Evolutionary conservation across 2,329 filamentous ascomycete species (phyloP), one percentile per base, ranked within the genome.

Genomic region (Aureobasidium melanogenum): DNA sequence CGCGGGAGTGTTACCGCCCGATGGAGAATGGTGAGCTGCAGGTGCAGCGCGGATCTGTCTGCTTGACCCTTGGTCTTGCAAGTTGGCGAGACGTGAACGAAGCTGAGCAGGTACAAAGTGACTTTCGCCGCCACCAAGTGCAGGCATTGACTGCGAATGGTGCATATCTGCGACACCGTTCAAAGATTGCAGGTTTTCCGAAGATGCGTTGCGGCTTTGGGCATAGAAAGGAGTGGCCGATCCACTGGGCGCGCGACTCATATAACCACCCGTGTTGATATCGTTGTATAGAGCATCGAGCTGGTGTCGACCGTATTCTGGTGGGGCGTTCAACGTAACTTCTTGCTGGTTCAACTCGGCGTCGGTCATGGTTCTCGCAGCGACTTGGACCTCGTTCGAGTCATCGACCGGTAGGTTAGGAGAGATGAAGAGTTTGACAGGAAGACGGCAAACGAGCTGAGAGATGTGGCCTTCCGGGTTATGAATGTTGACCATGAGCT

Each of bases 381-480:
- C 69, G 85, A 82, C 58, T 82, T 80, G 58, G 2, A 97, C 81
- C 68, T 89, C 87, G 67, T 96, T 94, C 63, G 93, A 84, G 57
- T 96, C 91, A 68, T 94, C 90, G 39, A 97, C 84, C 0, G 91
- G 88, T 68, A 96, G 85, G 70, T 94, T 94, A 0, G 94, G 93
- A 5, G 94, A 99, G 66, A 97, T 97, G 75, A 96, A 97, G 41
- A 99, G 87, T 60, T 91, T 91, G 17, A 97, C 84, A 1, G 94
- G 92, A 34, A 97, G 84, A 44, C 91, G 94, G 50, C 93, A 93
- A 57, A 93, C 88, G 57, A 97, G 84, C 82, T 97, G 93, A 61
- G 92, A 97, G 60, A 92, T 82, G 71, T 97, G 94, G 0, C 92
- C 93, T 71, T 99, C 94, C 0, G 94, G 93, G 68, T 99, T 97